These are phyloP conservation scores for Xylariaceae sp. DNA, from an alignment of 2,329 filamentous ascomycete species.

Conservation along the genomic window DNA sequence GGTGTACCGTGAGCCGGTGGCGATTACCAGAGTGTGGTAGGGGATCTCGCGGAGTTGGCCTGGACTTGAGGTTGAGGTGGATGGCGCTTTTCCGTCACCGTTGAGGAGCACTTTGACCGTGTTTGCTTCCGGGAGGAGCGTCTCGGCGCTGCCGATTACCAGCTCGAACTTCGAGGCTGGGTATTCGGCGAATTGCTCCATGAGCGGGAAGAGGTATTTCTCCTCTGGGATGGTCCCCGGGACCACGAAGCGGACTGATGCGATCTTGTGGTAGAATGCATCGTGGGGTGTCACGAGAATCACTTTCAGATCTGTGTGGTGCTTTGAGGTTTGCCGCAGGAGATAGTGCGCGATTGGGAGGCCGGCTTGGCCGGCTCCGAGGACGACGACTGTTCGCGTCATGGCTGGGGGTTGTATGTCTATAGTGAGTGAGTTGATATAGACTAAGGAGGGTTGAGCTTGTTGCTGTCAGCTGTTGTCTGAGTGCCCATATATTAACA, in stretches of 20 bases:
- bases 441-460: too few species aligned
- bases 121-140: slow-evolving; percentile 39
- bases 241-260: slow-evolving; percentile 44
- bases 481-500: background rate
- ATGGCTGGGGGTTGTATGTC: slow-evolving; percentile 8
- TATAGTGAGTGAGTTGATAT: too few species aligned
- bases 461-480: background rate
- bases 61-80: slow-evolving; percentile 17
- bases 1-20: slow-evolving; percentile 46
- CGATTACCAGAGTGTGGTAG: slow-evolving; percentile 53
- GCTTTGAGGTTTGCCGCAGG: slow-evolving; percentile 37
- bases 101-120: slow-evolving; percentile 39
- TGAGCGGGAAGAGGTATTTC: slow-evolving; percentile 36
- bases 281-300: slow-evolving; percentile 45
- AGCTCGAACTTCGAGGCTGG: slow-evolving; percentile 47
- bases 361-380: slow-evolving; percentile 46
- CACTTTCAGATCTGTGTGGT: slow-evolving; percentile 39
- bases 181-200: slow-evolving; percentile 46
- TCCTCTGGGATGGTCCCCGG: slow-evolving; percentile 43
- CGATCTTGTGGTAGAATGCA: slow-evolving; percentile 48
- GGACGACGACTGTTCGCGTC: slow-evolving; percentile 42
- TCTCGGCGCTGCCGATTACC: slow-evolving; percentile 44
- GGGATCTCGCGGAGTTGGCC: slow-evolving; percentile 23
- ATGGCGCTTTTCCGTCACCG: slow-evolving; percentile 27
- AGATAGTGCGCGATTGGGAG: slow-evolving; percentile 48